Base-by-base conservation (phyloP, 768 basidiomycete species). In the Russula lepida region DNA sequence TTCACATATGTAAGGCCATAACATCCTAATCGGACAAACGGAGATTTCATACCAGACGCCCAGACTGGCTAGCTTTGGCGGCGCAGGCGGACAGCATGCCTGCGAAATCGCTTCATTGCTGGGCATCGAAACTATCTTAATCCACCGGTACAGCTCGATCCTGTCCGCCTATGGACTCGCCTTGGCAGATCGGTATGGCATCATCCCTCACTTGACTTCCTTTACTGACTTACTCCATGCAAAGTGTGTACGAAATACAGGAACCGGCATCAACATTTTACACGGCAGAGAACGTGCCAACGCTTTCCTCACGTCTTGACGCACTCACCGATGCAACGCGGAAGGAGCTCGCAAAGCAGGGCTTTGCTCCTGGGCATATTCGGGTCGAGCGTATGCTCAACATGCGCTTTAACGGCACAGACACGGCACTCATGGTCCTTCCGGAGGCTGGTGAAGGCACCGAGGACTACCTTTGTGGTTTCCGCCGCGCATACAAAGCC, bases 161-260 rank as follows among this genome's bases (percentile, higher is more conserved):
- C 76, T 98, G 4, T 94, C 92, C 1, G 94, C 95, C 0, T 98
- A 95, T 67, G 95, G 95, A 0, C 82, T 97, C n/a, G 91, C 92
- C 8, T 78, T 94, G 9, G 92, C 93, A 4, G 92, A 95, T 71
- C 77, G 82, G 81, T 81, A 63, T 64, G 77, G 64, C 30, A 19
- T n/a, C 21, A 11, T 28, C 30, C 41, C 39, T 37, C 23, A 1
- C 17, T 32, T 4, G 11, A 37, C 11, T 4, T 5, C 35, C 37
- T 59, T 27, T n/a, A 4, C 17, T 15, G 67, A 37, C 9, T 35
- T 5, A 27, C 39, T 43, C 43, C 6, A 9, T 27, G 21, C 52
- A 37, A 37, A 92, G 92, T 6, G 92, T 86, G 5, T 86, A 80
- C 68, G 95, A 97, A 69, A 76, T 86, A 2, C 94, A 95, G 75